Evolutionary conservation across 1,284 basidiomycete species (phyloP), one percentile per base, ranked within the genome.

Genomic region (Leccinum pachyderme): DNA sequence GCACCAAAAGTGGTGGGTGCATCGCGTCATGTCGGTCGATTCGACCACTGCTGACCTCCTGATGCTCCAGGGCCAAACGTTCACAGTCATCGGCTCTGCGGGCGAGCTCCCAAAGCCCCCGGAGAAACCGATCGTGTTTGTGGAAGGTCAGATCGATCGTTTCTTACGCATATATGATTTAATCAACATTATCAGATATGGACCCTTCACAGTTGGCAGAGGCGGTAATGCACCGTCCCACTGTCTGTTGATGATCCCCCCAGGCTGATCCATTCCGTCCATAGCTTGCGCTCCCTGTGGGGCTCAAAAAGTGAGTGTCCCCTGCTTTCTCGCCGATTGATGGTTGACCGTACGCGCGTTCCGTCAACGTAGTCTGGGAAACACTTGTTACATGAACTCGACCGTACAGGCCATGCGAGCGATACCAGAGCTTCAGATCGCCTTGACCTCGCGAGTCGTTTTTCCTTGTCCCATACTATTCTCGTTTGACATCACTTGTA

Each of bases 301-400:
- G 89, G 13, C 72, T 89, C 62, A 79, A 75, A 69, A 86, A 90
- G 82, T 80, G 67, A 54, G 73, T 68, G 56, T 28, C 48, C 0
- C 1, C 11, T 8, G 24, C 4, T 25, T 31, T 35, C 24, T 22
- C 22, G 22, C 41, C 11, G 41, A 44, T 44, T 12, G 37, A 11
- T 22, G 37, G 22, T 28, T 6, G 15, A 39, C 44, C 25, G 25
- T 50, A 66, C 70, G 3, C 67, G 25, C 48, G 24, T 39, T 39
- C 18, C 9, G 18, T 39, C 37, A 22, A 39, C 18, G 22, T 31
- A 86, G 83, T 64, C 75, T 92, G 45, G 93, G 93, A 39, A 95
- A 95, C 69, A 95, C 93, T 0, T 95, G 93, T 67, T 98, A 98
- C 73, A 92, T 98, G 85, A 98, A 98, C 68, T 87, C 96, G 6